Evolutionary conservation across 1,284 basidiomycete species (phyloP), one percentile per base, ranked within the genome.

Genomic region (Singerocomus inundabilis): DNA sequence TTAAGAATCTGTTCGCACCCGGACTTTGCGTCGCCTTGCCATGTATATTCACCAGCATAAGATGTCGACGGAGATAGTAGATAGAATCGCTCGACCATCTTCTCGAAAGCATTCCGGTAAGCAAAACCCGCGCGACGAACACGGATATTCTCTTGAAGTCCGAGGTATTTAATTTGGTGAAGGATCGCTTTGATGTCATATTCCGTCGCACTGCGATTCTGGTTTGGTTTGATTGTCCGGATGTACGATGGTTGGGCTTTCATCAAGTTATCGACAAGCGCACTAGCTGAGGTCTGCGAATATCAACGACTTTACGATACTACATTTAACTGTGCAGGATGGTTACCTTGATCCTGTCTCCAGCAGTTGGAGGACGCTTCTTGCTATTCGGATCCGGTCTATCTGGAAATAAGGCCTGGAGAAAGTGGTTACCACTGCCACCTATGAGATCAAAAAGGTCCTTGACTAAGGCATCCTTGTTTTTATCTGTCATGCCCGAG

Each of bases 111-210:
- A 63, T 96, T 96, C 55, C 97, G 77, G 72, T 99, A 99, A 0
- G 96, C 96, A 67, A 99, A 99, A 49, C 96, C 96, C 30, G 96
- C 96, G 56, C 96, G 84, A 52, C 96, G 88, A 44, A 99, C 93
- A 41, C 96, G 87, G 51, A 99, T 98, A 68, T 99, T 99, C 73
- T 99, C 97, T 70, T 98, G 94, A 46, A 99, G 75, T 70, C 96
- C 97, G 40, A 99, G 88, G 67, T 99, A 99, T 72, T 99, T 98
- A 78, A 99, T 92, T 74, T 99, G 97, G 75, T 99, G 96, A 37
- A 99, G 77, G 56, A 99, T 91, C 8, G 93, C 93, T 68, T 96
- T 96, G 41, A 79, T 79, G 65, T 99, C 95, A 70, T 97, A 99
- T 73, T 99, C 97, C 7, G 83, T 82, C 3, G 87, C 72, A 57